Conservation (phyloP, 2,329 filamentous ascomycete genomes). For the Aphanoascus verrucosus region DNA sequence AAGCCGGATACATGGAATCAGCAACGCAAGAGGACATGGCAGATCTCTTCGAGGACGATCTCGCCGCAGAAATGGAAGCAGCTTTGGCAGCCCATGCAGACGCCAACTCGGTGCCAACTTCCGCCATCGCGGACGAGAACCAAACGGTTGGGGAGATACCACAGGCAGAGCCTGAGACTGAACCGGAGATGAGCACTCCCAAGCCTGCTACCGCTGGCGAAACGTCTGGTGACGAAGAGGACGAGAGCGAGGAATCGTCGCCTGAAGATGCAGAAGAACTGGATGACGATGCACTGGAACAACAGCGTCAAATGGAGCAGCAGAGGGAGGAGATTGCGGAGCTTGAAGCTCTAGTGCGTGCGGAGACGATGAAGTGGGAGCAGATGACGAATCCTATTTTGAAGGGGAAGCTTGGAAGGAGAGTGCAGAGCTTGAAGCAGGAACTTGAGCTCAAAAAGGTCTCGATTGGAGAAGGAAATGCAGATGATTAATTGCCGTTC, state of each 20-base stretch:
- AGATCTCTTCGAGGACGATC: constrained; percentile 32
- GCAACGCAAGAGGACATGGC: constrained; percentile 24
- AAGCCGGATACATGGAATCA: constrained; percentile 19
- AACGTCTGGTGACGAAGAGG: constrained; percentile 35
- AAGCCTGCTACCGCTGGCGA: constrained; percentile 28
- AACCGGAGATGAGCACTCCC: constrained; percentile 23
- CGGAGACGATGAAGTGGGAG: constrained; percentile 33
- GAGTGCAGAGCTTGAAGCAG: constrained; percentile 36
- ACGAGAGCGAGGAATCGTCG: constrained; percentile 29
- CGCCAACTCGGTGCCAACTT: constrained; percentile 20
- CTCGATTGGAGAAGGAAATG: constrained; percentile 30
- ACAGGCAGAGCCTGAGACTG: constrained; percentile 10
- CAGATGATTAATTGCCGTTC: constrained; percentile 3
- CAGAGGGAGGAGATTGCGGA: constrained; percentile 38
- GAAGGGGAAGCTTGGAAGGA: constrained; percentile 35
- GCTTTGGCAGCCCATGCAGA: constrained; percentile 32
- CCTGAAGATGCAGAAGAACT: constrained; percentile 28
- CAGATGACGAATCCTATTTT: constrained; percentile 32
- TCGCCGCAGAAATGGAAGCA: constrained; percentile 37
- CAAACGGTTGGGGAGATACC: constrained; percentile 16
- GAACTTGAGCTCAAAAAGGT: constrained; percentile 37
- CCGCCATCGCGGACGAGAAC: constrained; percentile 19
- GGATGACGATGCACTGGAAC: constrained; percentile 36
- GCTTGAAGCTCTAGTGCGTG: constrained; percentile 31
- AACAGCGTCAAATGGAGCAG: constrained; percentile 34